These are phyloP conservation scores for Tetradesmus lagerheimii DNA, from an alignment of 139 green algal genomes.

Conservation along the genomic window DNA sequence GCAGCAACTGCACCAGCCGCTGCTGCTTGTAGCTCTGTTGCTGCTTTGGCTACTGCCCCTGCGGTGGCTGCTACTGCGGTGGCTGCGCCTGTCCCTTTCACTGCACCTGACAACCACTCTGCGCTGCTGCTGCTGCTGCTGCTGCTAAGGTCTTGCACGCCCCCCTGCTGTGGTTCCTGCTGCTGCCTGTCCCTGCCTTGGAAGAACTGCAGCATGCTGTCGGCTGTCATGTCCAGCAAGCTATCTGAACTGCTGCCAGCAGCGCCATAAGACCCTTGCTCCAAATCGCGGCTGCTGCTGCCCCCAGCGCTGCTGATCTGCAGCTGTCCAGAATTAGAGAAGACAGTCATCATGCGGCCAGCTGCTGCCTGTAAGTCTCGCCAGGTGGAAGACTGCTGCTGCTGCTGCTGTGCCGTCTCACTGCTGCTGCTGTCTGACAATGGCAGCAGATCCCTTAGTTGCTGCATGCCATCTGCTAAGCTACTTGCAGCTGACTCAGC, in stretches of 20 bases:
- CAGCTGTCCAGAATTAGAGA: slow-evolving; percentile 32
- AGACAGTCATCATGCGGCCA: slow-evolving; percentile 10
- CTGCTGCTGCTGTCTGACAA: background rate
- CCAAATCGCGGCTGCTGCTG: background rate
- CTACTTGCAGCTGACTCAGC: slow-evolving; percentile 16
- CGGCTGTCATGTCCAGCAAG: background rate
- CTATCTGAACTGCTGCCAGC: background rate
- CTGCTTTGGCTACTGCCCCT: background rate
- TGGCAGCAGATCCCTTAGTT: slow-evolving; percentile 17
- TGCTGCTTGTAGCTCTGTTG: slow-evolving; percentile 9
- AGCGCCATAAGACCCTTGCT: background rate
- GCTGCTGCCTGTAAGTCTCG: background rate
- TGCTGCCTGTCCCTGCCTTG: background rate
- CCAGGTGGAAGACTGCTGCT: background rate
- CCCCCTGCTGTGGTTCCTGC: background rate
- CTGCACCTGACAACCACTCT: background rate
- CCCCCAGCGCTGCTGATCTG: background rate
- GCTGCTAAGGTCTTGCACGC: background rate
- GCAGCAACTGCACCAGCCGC: background rate
- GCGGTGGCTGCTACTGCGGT: background rate
- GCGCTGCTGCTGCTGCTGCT: background rate
- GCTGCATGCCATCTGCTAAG: slow-evolving; percentile 25
- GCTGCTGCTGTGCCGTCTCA: slow-evolving; percentile 33
- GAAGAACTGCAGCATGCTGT: background rate
- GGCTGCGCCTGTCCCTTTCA: background rate